phyloP scores from a whole-genome alignment of 768 basidiomycete species.

The Tylopilus plumbeoviolaceoides region DNA sequence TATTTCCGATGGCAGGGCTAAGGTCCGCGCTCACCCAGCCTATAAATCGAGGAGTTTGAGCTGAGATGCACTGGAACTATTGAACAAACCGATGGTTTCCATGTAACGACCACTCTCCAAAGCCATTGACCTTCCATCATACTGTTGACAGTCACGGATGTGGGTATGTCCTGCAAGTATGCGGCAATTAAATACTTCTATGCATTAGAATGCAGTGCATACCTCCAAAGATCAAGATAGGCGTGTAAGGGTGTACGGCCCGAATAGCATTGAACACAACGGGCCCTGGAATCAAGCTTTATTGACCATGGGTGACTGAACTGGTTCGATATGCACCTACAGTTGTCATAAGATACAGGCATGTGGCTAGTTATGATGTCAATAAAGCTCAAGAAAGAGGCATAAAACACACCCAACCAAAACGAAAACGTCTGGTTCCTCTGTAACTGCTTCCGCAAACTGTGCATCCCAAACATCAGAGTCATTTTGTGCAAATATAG shows the following conservation, averaged over 20 bases:
- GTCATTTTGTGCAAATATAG: background rate
- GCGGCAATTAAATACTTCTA: background rate
- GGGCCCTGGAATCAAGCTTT: slow-evolving; percentile 46
- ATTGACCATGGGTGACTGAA: background rate
- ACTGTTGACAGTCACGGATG: slow-evolving; percentile 27
- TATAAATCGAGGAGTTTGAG: background rate
- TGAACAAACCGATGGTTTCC: slow-evolving; percentile 75
- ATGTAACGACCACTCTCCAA: slow-evolving; percentile 86
- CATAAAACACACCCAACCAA: slow-evolving; percentile 51
- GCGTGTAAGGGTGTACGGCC: slow-evolving; percentile 64
- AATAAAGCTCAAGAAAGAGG: background rate
- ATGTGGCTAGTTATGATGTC: slow-evolving; percentile 58
- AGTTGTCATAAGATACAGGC: slow-evolving; percentile 69
- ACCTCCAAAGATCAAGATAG: slow-evolving; percentile 82
- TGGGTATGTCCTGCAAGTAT: slow-evolving; percentile 46
- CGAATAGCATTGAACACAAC: slow-evolving; percentile 72
- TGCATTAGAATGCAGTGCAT: background rate
- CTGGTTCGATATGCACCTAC: slow-evolving; percentile 31
- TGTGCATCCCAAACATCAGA: slow-evolving; percentile 22
- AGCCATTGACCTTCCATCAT: slow-evolving; percentile 28
- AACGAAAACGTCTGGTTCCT: slow-evolving; percentile 81
- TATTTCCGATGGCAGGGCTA: slow-evolving; percentile 33
- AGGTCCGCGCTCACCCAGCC: slow-evolving; percentile 68
- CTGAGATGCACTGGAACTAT: background rate
- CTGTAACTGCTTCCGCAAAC: slow-evolving; percentile 76